Evolutionary conservation across 1,284 basidiomycete species (phyloP).

Genomic region (Ganoderma sinense): DNA sequence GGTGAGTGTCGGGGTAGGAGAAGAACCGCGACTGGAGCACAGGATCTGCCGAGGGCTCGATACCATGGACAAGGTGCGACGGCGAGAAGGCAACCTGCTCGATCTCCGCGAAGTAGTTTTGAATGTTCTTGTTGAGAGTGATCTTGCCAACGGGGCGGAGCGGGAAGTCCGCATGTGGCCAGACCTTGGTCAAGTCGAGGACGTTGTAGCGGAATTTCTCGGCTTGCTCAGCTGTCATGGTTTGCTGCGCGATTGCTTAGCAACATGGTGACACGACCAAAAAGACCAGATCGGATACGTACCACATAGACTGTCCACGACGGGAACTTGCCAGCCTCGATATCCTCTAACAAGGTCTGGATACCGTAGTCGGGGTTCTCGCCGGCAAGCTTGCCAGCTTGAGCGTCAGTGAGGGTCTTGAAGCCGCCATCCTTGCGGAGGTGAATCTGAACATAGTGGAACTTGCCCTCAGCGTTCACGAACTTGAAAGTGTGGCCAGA

Average conservation of each 20-base stretch:
- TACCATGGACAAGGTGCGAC: conserved; percentile 85
- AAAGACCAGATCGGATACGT: conserved; percentile 14
- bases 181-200: conserved; percentile 92
- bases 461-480: conserved; percentile 83
- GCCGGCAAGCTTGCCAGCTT: conserved; percentile 65
- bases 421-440: conserved; percentile 78
- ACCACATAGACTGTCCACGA: conserved; percentile 80
- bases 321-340: conserved; percentile 81
- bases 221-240: conserved; percentile 91
- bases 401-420: conserved; percentile 76
- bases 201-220: conserved; percentile 89
- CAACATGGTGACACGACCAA: background rate
- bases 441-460: conserved; percentile 88
- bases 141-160: conserved; percentile 87
- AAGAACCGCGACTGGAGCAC: conserved; percentile 93
- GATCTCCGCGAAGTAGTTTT: conserved; percentile 89
- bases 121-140: conserved; percentile 85
- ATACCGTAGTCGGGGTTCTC: conserved; percentile 86
- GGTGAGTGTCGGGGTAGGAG: conserved; percentile 95
- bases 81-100: conserved; percentile 91
- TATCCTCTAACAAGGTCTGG: conserved; percentile 80
- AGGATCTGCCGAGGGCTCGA: conserved; percentile 90
- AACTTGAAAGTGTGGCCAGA: conserved; percentile 94
- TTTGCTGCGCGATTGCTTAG: conserved; percentile 62
- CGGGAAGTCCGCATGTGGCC: conserved; percentile 88